A percentile compares a stretch with the other conserved stretches of the same genome.
Evolutionary conservation across 2,329 filamentous ascomycete genomes (phyloP).

Genomic region (Esteya vermicola): DNA sequence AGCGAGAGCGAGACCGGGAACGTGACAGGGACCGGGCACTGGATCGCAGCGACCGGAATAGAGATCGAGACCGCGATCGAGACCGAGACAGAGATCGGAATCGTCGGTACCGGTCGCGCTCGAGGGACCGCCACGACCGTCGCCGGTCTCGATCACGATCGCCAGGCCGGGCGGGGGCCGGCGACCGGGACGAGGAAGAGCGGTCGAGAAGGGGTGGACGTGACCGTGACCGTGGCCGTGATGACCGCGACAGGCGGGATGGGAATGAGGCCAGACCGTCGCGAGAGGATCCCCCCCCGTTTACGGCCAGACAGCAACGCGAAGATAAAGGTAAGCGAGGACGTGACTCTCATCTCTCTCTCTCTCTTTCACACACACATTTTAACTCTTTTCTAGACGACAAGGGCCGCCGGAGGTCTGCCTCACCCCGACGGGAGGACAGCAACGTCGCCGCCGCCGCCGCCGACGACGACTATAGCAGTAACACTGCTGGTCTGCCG

Average conservation of each 20-base stretch:
- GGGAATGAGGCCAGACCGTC: not conserved
- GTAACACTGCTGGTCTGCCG: conserved; percentile 1
- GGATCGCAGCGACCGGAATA: not conserved
- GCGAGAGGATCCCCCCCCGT: no score
- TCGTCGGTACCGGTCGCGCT: conserved; percentile 8
- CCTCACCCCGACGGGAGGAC: conserved; percentile 7
- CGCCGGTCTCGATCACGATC: not conserved
- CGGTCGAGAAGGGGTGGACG: not conserved
- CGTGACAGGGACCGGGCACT: not conserved
- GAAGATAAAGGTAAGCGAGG: no score
- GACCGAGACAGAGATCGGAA: conserved; percentile 3
- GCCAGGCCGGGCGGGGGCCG: not conserved
- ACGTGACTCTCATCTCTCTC: no score
- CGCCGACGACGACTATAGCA: not conserved
- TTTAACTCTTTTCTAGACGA: not conserved
- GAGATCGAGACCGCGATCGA: conserved; percentile 1
- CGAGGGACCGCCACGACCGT: not conserved
- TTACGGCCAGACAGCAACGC: no score
- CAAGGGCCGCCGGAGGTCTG: conserved; percentile 4
- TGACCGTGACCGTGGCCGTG: no score
- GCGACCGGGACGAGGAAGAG: not conserved
- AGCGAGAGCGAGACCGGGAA: not conserved
- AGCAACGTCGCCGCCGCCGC: not conserved
- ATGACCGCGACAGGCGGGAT: not conserved
- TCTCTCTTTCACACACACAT: no score